These are phyloP conservation scores for Rickenella mellea DNA, from an alignment of 768 basidiomycete genomes.

Conservation along the genomic window DNA sequence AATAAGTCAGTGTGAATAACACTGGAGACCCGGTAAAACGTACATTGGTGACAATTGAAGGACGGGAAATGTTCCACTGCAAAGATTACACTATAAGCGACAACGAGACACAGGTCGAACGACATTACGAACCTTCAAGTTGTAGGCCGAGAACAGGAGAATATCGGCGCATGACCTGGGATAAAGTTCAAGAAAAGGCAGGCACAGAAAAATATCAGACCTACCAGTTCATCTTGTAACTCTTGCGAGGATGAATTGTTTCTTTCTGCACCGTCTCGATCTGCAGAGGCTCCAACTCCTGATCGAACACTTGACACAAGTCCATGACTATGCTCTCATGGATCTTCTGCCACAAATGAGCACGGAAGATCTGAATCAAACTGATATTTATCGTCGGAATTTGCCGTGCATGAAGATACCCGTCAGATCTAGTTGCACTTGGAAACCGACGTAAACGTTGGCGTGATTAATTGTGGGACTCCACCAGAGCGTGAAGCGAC, in stretches of 20 bases:
- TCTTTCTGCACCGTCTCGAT: slow-evolving; percentile 99
- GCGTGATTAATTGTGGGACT: slow-evolving; percentile 98
- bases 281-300: slow-evolving; percentile 94
- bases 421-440: slow-evolving; percentile 95
- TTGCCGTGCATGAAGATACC: slow-evolving; percentile 99
- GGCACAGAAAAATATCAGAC: not conserved
- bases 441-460: slow-evolving; percentile 99
- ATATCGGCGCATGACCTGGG: slow-evolving; percentile 83
- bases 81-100: slow-evolving; percentile 7
- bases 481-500: slow-evolving; percentile 99
- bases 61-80: slow-evolving; percentile 97
- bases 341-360: slow-evolving; percentile 99
- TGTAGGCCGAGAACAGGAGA: slow-evolving; percentile 90
- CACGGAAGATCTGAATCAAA: slow-evolving; percentile 99
- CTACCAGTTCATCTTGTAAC: slow-evolving; percentile 98
- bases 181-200: not conserved
- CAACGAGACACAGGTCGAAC: not conserved
- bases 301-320: slow-evolving; percentile 97
- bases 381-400: slow-evolving; percentile 97
- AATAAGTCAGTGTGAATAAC: slow-evolving; percentile 5
- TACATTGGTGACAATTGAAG: slow-evolving; percentile 90
- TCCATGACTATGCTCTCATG: slow-evolving; percentile 93
- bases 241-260: slow-evolving; percentile 98
- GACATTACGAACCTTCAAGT: slow-evolving; percentile 28
- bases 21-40: slow-evolving; percentile 17